Evolutionary conservation across 345 rosid genomes (phyloP), one percentile per base, ranked within the genome.

Genomic region (Pistacia vera): DNA sequence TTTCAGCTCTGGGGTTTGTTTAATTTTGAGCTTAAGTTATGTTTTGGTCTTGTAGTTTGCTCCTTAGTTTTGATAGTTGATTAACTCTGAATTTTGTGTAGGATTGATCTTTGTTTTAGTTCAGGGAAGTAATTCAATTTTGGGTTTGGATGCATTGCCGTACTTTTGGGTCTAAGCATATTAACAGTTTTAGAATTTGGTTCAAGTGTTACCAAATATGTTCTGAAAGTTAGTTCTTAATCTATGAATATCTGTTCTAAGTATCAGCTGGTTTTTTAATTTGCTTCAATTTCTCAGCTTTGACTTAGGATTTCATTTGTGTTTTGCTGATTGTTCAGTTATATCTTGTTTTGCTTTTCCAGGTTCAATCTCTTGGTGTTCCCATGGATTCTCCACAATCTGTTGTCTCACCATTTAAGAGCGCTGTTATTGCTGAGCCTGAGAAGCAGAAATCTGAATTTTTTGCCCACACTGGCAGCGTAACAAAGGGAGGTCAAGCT

Each of bases 361-460:
- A 87, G 92, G 84, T 81, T 65, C 61, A 57, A 30, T 54, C 73
- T 71, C 57, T 71, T 20, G 71, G 73, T 52, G 38, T 57, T 25
- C 11, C 61, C 60, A 96, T 96, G 98, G 99, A 96, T 84, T 96
- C 99, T 64, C 99, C 98, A 30, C 98, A 92, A 66, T 93, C 98
- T 68, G 95, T 93, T 84, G 99, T 90, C 58, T 96, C 99, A 58
- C 93, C 98, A 73, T 88, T 92, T 86, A 91, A 84, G 86, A 77
- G 60, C 88, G 75, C 88, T 18, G 73, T 75, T 68, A 83, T 79
- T 51, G 76, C 79, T 33, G 97, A 90, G 72, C 75, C 87, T 55
- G 94, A 87, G 82, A 89, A 88, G 78, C 93, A 81, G 78, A 86
- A 70, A 33, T 78, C 85, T 38, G 90, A 84, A 48, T 72, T 77